These are phyloP conservation scores for Phytomonas sp. DNA, from an alignment of 208 protist species.

Conservation along the genomic window DNA sequence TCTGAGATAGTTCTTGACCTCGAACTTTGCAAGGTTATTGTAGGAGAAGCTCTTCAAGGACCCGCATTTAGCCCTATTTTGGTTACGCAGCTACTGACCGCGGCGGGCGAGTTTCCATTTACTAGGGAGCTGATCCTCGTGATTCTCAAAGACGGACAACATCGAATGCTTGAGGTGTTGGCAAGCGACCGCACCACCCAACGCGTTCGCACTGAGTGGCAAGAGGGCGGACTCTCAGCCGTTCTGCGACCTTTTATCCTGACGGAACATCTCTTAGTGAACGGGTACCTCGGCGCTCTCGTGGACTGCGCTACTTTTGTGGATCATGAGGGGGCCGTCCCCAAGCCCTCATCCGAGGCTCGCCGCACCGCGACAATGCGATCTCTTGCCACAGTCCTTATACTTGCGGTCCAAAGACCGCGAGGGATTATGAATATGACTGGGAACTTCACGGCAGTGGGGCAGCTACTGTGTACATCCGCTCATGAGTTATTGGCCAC, in stretches of 20 bases:
- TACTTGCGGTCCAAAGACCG: conserved; percentile 10
- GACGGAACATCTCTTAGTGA: conserved; percentile 22
- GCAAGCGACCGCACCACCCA: conserved; percentile 6
- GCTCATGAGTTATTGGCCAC: too few relatives aligned
- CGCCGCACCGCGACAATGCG: conserved; percentile 20
- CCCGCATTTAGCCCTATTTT: conserved; percentile 39
- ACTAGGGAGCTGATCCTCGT: conserved; percentile 26
- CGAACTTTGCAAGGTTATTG: conserved; percentile 48
- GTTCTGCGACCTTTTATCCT: conserved; percentile 17
- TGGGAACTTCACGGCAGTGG: too few relatives aligned
- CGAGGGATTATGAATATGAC: too few relatives aligned
- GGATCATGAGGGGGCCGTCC: conserved; percentile 13
- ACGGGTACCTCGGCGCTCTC: conserved; percentile 14
- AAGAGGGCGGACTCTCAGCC: conserved; percentile 2
- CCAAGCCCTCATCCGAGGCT: conserved; percentile 13
- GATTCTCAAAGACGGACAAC: conserved; percentile 14
- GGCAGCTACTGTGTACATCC: too few relatives aligned
- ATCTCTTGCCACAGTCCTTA: conserved; percentile 24
- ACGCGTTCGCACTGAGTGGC: conserved; percentile 5
- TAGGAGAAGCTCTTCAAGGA: conserved; percentile 58
- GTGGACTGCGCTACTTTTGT: conserved; percentile 24
- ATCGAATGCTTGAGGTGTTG: conserved; percentile 29
- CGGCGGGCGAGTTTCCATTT: conserved; percentile 39
- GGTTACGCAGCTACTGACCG: conserved; percentile 29
- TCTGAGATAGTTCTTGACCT: conserved; percentile 56